Percentiles rank a stretch among this genome's conserved stretches.
Evolutionary conservation across 306 rosid genomes (phyloP).

Genomic region (Trifolium dubium): DNA sequence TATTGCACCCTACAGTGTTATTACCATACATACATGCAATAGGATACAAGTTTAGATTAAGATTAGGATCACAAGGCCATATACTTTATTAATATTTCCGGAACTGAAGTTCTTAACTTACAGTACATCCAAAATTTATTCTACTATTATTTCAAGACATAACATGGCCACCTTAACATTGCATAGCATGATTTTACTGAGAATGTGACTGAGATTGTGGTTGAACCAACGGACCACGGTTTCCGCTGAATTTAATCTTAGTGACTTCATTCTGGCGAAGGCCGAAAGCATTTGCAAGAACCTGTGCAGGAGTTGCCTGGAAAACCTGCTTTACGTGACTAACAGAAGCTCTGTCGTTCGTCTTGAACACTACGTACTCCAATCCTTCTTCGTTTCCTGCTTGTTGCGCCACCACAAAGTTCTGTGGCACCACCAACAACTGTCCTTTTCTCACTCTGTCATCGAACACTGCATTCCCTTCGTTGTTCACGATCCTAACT

Average conservation of each 20-base stretch:
- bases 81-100: background rate
- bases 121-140: constrained; percentile 21
- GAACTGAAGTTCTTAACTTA: background rate
- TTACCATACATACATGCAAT: background rate
- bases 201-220: constrained; percentile 21
- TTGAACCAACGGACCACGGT: constrained; percentile 39
- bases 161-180: background rate
- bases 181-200: background rate
- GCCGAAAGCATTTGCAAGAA: constrained; percentile 53
- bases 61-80: background rate
- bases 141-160: background rate
- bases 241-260: constrained; percentile 51
- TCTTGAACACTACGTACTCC: constrained; percentile 68
- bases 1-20: background rate
- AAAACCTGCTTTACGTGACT: constrained; percentile 46
- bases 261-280: constrained; percentile 38
- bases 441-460: constrained; percentile 53
- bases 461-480: constrained; percentile 52
- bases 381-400: constrained; percentile 55
- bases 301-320: constrained; percentile 51
- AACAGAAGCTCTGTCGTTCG: constrained; percentile 52
- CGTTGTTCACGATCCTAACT: constrained; percentile 58
- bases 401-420: constrained; percentile 51
- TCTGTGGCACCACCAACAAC: constrained; percentile 64
- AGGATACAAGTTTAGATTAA: background rate